Conservation (phyloP, 1,284 basidiomycete genomes). For the Kwoniella shivajii region DNA sequence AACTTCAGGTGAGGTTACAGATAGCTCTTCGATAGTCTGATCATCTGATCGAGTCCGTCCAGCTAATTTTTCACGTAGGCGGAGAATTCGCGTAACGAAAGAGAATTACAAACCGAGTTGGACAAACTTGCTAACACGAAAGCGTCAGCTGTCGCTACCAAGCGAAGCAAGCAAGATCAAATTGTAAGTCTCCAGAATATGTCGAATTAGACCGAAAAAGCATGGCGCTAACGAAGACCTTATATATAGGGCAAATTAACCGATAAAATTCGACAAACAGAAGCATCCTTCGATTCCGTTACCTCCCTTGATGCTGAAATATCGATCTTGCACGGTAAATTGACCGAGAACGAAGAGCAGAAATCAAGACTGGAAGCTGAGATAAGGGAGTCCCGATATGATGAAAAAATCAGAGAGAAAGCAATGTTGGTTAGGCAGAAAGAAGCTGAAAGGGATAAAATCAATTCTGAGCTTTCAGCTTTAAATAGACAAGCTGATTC, state of each 20-base stretch:
- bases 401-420: conserved; percentile 68
- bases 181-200: conserved; percentile 58
- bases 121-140: conserved; percentile 37
- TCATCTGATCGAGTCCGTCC: background rate
- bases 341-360: conserved; percentile 67
- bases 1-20: conserved; percentile 29
- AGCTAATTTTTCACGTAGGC: conserved; percentile 18
- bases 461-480: conserved; percentile 71
- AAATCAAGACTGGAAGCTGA: conserved; percentile 64
- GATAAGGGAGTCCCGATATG: conserved; percentile 66
- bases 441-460: conserved; percentile 70
- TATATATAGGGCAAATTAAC: conserved; percentile 33
- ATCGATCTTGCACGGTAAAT: conserved; percentile 63
- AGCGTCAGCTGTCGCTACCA: conserved; percentile 40
- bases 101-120: conserved; percentile 46
- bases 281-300: conserved; percentile 63
- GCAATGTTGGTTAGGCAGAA: conserved; percentile 61
- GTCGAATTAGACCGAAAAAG: background rate
- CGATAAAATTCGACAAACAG: conserved; percentile 55
- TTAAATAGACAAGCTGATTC: conserved; percentile 80
- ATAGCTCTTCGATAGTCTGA: background rate
- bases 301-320: conserved; percentile 64
- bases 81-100: conserved; percentile 42
- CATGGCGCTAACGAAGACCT: too few relatives aligned
- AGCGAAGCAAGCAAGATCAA: conserved; percentile 59